Evolutionary conservation across 225 moss, liverwort and hornwort genomes (phyloP), one percentile per base, ranked within the genome.

Genomic region (Pseudoscleropodium purum): DNA sequence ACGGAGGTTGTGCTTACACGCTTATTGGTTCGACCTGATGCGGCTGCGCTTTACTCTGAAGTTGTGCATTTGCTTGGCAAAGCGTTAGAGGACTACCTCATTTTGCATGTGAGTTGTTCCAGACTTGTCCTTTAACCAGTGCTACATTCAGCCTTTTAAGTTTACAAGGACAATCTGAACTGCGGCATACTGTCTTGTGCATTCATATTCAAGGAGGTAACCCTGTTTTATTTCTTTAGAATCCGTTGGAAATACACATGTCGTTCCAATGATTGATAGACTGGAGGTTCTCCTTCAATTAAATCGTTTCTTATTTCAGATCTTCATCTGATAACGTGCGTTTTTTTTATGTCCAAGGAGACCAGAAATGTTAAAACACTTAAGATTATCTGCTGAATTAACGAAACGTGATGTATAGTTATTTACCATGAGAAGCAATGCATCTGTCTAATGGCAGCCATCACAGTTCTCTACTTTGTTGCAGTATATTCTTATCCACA

Each of bases 21-120:
- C 70, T 93, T 99, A 80, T 91, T 99, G 86, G 99, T 99, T 51
- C 95, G 99, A 85, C 99, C 99, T 86, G 99, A 99, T 93, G 97
- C 99, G 52, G 99, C 99, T 73, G 99, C 97, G 64, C 95, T 99
- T 43, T 99, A 97, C 91, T 99, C 99, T 25, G 96, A 99, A 94
- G 97, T 96, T 88, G 97, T 99, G 84, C 94, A 93, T 92, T 88
- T 94, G 82, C 97, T 99, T 86, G 99, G 99, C 88, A 94, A 96
- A 84, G 94, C 95, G 56, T 93, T 99, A 89, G 99, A 99, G 88
- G 97, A 97, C 69, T 99, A 97, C 85, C 96, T 99, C 57, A 96
- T 99, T 75, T 89, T 97, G 92, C 99, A 99, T 91, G 95, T 95
- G 89, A 93, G 93, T 91, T 88, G 29, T 90, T 88, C 74, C 88